A percentile compares a stretch with the other conserved stretches of the same genome.
These are phyloP conservation scores for Ustilago crameri DNA, from an alignment of 1,284 basidiomycete species.

Conservation along the genomic window DNA sequence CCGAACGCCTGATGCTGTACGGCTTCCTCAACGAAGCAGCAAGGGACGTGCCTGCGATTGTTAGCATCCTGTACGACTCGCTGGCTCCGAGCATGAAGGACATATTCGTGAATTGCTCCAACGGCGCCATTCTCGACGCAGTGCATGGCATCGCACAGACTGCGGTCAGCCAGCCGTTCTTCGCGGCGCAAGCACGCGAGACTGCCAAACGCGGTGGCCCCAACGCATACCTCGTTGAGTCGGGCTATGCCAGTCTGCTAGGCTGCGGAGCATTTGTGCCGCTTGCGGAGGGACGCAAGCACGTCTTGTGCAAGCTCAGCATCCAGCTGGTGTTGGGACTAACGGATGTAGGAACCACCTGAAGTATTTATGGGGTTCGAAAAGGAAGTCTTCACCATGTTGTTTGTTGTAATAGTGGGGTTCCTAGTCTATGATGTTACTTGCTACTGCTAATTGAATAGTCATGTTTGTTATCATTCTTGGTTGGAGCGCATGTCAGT, in stretches of 20 bases:
- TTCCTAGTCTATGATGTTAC: not conserved
- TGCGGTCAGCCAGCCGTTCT: constrained; percentile 60
- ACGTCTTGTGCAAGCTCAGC: constrained; percentile 55
- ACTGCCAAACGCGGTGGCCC: constrained; percentile 61
- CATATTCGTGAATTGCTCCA: constrained; percentile 59
- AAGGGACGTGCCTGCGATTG: constrained; percentile 56
- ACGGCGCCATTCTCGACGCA: constrained; percentile 58
- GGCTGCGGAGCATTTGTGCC: constrained; percentile 60
- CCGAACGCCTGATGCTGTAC: constrained; percentile 57
- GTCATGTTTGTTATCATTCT: not conserved
- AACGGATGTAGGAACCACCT: constrained; percentile 56
- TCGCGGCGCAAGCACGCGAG: constrained; percentile 63
- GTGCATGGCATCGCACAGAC: constrained; percentile 60
- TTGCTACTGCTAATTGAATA: not conserved
- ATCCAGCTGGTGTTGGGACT: constrained; percentile 56
- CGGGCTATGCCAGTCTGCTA: constrained; percentile 57
- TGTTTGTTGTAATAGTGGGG: not conserved
- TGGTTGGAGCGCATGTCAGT: no score
- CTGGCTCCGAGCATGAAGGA: constrained; percentile 59
- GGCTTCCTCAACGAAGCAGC: constrained; percentile 60
- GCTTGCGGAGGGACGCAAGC: constrained; percentile 44
- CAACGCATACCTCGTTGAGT: constrained; percentile 58
- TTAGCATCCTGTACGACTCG: constrained; percentile 64
- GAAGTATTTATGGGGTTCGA: not conserved
- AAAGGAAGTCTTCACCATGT: not conserved